Percentiles rank a stretch among this genome's conserved stretches.
These are phyloP conservation scores for Knoxdaviesia proteae DNA, from an alignment of 2,329 filamentous ascomycete genomes.

Conservation along the genomic window DNA sequence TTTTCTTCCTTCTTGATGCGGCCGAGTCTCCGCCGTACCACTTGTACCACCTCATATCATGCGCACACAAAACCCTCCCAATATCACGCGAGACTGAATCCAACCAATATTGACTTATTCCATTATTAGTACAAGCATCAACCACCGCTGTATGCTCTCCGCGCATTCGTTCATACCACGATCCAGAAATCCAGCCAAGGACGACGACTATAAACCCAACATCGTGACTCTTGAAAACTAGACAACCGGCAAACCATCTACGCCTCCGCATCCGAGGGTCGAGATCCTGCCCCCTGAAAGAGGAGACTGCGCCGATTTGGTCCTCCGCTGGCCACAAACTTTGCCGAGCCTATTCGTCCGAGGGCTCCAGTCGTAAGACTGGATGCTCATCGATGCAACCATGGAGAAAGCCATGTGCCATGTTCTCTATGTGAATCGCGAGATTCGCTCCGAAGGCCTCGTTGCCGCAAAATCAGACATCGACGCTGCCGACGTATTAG, in stretches of 20 bases:
- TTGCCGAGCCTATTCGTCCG: not conserved
- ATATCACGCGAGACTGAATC: not conserved
- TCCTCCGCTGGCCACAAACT: not conserved
- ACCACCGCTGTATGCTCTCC: slow-evolving; percentile 2
- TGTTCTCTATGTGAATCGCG: slow-evolving; percentile 38
- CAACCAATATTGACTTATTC: slow-evolving; percentile 2
- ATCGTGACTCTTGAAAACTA: not conserved
- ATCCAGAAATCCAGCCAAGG: not conserved
- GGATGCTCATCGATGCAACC: slow-evolving; percentile 31
- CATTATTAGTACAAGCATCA: not conserved
- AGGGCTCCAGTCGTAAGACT: slow-evolving; percentile 39
- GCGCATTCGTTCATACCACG: not conserved
- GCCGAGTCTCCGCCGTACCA: not conserved
- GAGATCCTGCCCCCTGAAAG: no score
- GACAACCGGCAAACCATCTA: not conserved
- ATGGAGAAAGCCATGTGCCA: slow-evolving; percentile 38
- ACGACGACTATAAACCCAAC: not conserved
- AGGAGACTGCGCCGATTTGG: not conserved
- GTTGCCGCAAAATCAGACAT: slow-evolving; percentile 12
- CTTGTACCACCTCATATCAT: not conserved
- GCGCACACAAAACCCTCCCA: not conserved
- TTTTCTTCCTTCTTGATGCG: not conserved
- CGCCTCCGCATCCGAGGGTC: not conserved
- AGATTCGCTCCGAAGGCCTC: slow-evolving; percentile 24
- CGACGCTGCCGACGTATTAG: slow-evolving; percentile 12